These are phyloP conservation scores for Penicillium sclerotiorum DNA, from an alignment of 2,329 filamentous ascomycete species.

Conservation along the genomic window DNA sequence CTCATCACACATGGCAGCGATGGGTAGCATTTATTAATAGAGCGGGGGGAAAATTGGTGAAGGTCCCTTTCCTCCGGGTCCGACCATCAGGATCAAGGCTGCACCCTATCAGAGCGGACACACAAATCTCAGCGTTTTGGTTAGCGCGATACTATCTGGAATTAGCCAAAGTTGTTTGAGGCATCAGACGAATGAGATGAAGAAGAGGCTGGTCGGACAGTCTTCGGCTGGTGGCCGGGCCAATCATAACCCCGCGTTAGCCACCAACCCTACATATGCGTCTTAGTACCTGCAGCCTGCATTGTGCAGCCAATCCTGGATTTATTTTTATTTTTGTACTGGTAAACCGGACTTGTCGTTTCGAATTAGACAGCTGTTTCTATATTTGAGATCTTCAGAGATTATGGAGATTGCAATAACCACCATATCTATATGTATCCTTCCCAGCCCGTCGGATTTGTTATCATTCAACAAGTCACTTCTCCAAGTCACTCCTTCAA, in stretches of 20 bases:
- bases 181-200: slow-evolving; percentile 17
- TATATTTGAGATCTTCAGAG: slow-evolving; percentile 22
- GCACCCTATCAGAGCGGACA: no score
- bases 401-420: slow-evolving; percentile 13
- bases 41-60: slow-evolving; percentile 22
- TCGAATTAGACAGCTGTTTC: slow-evolving; percentile 27
- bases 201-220: slow-evolving; percentile 15
- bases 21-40: slow-evolving; percentile 25
- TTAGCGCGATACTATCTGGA: slow-evolving; percentile 27
- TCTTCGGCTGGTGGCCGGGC: slow-evolving; percentile 24
- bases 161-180: slow-evolving; percentile 18
- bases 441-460: slow-evolving; percentile 12
- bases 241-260: slow-evolving; percentile 24
- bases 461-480: slow-evolving; percentile 14
- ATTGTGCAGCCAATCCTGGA: slow-evolving; percentile 34
- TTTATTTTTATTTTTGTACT: not conserved
- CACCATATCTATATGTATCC: slow-evolving; percentile 25
- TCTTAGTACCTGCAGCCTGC: slow-evolving; percentile 29
- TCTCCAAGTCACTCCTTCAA: slow-evolving; percentile 11
- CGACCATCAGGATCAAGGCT: slow-evolving; percentile 9
- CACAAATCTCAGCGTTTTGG: slow-evolving; percentile 27
- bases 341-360: slow-evolving; percentile 30
- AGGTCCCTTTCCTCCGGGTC: slow-evolving; percentile 8
- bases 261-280: slow-evolving; percentile 14
- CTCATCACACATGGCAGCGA: slow-evolving; percentile 17